phyloP scores from a whole-genome alignment of 768 basidiomycete species.

The Trametes punicea region DNA sequence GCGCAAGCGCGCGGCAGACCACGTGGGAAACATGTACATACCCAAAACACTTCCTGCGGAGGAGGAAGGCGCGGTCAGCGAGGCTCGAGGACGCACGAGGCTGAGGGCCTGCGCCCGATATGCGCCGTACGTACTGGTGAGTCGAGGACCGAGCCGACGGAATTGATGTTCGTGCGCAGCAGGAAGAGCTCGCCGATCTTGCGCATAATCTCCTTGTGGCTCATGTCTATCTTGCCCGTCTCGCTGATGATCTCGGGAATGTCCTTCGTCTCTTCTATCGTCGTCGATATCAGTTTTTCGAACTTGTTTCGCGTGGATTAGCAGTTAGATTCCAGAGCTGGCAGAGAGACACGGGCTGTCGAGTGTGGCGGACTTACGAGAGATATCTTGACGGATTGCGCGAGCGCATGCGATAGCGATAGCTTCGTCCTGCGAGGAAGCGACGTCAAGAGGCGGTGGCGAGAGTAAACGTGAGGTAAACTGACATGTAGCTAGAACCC shows the following conservation, averaged over 20 bases:
- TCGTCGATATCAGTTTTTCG: slow-evolving; percentile 87
- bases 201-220: slow-evolving; percentile 95
- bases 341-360: too few species aligned
- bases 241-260: slow-evolving; percentile 92
- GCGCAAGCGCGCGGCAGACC: not conserved
- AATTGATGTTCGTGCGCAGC: slow-evolving; percentile 89
- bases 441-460: slow-evolving; percentile 3
- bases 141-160: slow-evolving; percentile 95
- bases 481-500: slow-evolving; percentile 94
- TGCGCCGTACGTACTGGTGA: slow-evolving; percentile 64
- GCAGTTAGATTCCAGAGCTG: not conserved
- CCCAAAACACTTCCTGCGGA: slow-evolving; percentile 90
- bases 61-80: slow-evolving; percentile 1
- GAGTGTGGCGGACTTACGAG: slow-evolving; percentile 44
- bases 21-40: slow-evolving; percentile 33
- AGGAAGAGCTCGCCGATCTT: slow-evolving; percentile 95
- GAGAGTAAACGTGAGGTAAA: slow-evolving; percentile 16
- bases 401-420: slow-evolving; percentile 89
- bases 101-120: not conserved
- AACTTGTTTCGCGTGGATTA: slow-evolving; percentile 46
- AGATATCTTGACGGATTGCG: slow-evolving; percentile 97
- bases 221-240: slow-evolving; percentile 91
- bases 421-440: slow-evolving; percentile 77
- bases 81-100: not conserved
- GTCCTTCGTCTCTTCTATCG: slow-evolving; percentile 95